These are phyloP conservation scores for Fraxinus baroniana DNA, from an alignment of 305 asterid species.

Conservation along the genomic window DNA sequence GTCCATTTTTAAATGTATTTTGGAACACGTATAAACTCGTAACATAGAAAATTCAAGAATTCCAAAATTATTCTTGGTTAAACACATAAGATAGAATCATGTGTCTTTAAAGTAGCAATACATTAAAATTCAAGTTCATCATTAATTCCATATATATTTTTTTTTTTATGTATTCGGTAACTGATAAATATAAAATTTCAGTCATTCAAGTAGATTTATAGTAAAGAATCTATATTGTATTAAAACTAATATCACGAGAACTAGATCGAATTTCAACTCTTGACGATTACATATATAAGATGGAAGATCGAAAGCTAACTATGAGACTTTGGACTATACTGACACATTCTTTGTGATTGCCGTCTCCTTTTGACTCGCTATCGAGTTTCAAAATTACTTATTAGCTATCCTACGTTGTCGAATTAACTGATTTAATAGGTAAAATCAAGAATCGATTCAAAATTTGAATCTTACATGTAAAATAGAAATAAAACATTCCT, in stretches of 20 bases:
- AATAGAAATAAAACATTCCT: not conserved
- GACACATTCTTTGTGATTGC: not conserved
- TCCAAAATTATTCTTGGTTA: conserved; percentile 28
- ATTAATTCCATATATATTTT: not conserved
- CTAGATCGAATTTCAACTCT: not conserved
- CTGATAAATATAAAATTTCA: too few species aligned
- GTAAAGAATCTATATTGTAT: not conserved
- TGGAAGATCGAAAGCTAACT: not conserved
- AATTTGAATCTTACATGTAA: not conserved
- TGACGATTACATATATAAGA: too few species aligned
- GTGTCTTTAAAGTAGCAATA: conserved; percentile 7
- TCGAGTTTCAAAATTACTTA: not conserved
- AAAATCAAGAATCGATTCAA: not conserved
- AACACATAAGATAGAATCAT: conserved; percentile 24
- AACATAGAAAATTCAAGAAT: not conserved
- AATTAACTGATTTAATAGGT: too few species aligned
- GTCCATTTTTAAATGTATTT: conserved; percentile 15
- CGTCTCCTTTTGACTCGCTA: not conserved
- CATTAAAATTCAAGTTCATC: conserved; percentile 17
- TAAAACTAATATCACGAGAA: not conserved
- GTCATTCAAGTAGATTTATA: not conserved
- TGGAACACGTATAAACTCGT: not conserved
- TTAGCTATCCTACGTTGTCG: not conserved
- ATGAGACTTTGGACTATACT: not conserved
- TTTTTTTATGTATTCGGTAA: not conserved